Base-by-base conservation (phyloP, 129 eudicot genomes). In the Helianthus tuberosus region DNA sequence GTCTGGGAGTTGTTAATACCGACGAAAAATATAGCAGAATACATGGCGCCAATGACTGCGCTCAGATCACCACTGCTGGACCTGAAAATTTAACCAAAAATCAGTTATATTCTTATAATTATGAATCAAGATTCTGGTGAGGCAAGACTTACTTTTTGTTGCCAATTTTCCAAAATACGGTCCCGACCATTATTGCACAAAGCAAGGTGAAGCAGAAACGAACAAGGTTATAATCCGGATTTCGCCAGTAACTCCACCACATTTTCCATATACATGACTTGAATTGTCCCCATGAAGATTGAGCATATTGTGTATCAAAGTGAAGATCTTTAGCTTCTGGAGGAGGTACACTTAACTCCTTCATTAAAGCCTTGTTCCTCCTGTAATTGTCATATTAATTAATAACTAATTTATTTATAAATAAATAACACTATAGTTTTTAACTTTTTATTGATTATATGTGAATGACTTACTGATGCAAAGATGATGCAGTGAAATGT, bases 171-270 rank as follows among this genome's bases (percentile, higher is more conserved):
- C 96, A 92, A 67, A 91, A 91, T 15, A 91, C 73, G 49, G 86
- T 73, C 55, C 97, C 97, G 6, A 91, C 79, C 55, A 91, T 68
- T 11, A 91, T 70, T 3, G 89, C 97, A 41, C 81, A 64, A 54
- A 87, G 84, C 55, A 86, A 79, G 46, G 92, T 86, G 87, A 86
- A 88, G 80, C 75, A 71, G 83, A 61, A 86, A 75, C 97, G 75
- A 7, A 77, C 83, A 68, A 91, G 96, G 75, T 91, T 91, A 69
- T 92, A 92, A 36, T 86, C 90, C 11, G 97, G 97, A 81, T 78
- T 89, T 76, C 97, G 84, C 97, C 97, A 92, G 64, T 92, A 92
- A 79, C 89, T 85, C 92, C 85, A 71, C 85, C 88, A 74, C 79
- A 86, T 89, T 75, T 92, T 92, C 97, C 97, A 89, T 6, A 92